Conservation (phyloP, 495 filamentous ascomycete genomes). For the Xylaria bambusicola region DNA sequence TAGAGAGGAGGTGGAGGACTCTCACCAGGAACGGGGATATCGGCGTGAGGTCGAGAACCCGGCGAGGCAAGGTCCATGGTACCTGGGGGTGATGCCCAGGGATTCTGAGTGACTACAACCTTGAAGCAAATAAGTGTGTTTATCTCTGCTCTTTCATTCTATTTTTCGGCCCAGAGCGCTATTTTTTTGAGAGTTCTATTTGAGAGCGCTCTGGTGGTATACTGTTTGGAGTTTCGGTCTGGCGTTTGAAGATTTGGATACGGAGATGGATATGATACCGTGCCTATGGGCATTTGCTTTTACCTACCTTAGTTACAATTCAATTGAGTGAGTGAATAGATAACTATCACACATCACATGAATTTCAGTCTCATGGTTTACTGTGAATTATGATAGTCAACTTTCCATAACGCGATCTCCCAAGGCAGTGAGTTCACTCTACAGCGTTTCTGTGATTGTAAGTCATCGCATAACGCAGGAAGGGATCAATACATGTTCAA, state of each 20-base stretch:
- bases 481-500: conserved; percentile 9
- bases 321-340: conserved; percentile 9
- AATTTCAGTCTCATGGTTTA: not conserved
- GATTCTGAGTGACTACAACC: not conserved
- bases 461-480: conserved; percentile 9
- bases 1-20: conserved; percentile 71
- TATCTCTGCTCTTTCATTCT: not conserved
- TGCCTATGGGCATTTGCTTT: conserved; percentile 13
- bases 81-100: conserved; percentile 51
- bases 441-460: not conserved
- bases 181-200: not conserved
- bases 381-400: too few relatives aligned
- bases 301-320: too few relatives aligned
- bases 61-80: conserved; percentile 51
- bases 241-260: conserved; percentile 16
- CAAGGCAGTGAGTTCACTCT: too few relatives aligned
- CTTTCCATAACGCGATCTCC: too few relatives aligned
- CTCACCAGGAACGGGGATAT: conserved; percentile 64
- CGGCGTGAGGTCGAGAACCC: conserved; percentile 52
- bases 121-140: too few relatives aligned
- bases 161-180: not conserved
- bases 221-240: not conserved
- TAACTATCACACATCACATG: not conserved
- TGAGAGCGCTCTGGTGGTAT: conserved; percentile 1
- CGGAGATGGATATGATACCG: conserved; percentile 8